Base-by-base conservation (phyloP, 2,329 filamentous ascomycete genomes). In the Byssochlamys sp. region DNA sequence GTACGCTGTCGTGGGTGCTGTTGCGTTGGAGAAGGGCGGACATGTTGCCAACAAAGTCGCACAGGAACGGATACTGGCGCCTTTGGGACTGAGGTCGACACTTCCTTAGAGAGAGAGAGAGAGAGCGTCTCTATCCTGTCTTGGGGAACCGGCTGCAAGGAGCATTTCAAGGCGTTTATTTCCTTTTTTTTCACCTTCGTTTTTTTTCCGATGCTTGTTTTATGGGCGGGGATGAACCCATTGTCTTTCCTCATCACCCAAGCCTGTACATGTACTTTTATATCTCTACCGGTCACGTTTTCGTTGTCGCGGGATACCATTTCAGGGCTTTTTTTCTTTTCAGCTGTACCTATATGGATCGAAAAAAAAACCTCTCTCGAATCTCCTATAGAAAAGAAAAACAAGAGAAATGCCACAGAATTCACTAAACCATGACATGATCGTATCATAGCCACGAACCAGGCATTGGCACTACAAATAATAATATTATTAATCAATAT, bases 11-110 rank as follows among this genome's bases (percentile, higher is more conserved):
- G 77, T 97, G 51, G 94, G 94, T 25, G 94, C 94, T 10, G 75
- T 99, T 55, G 86, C 90, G n/a, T 77, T 99, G 67, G 90, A 96
- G 73, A 85, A 88, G 64, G 94, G 94, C 52, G 88, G 87, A 39
- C 85, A 86, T 51, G 82, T 88, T 57, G 91, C 92, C 58, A 87
- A 85, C 62, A 81, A 83, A 71, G 75, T 95, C 55, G 85, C 89
- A 52, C 84, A 85, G 69, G 88, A 96, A 65, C 85, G 86, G 73
- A 86, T 96, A 71, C 74, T 96, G 67, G 77, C 73, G 62, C 77
- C 76, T 26, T 65, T 78, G 60, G 77, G 77, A 28, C 63, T 77
- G 61, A 51, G 51, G 45, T 39, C 49, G 25, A 57, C 50, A 51
- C 14, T 57, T 5, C 54, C 49, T 25, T 53, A 39, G 29, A 9